Percentiles rank a stretch among this genome's conserved stretches.
Conservation (phyloP, 441 rosid genomes). For the Arabidopsis lyrata region DNA sequence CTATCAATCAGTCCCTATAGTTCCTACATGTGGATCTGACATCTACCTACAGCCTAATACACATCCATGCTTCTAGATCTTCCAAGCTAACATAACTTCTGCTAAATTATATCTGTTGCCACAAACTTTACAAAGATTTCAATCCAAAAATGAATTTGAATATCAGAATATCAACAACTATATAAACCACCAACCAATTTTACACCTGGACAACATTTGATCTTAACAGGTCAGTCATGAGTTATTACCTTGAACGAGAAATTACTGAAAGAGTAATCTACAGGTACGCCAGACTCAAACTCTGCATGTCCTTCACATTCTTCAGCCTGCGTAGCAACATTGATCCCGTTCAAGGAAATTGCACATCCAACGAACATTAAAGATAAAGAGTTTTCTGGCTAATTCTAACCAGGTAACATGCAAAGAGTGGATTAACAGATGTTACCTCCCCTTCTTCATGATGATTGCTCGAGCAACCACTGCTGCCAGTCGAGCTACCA, state of each 20-base stretch:
- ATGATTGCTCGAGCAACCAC: conserved; percentile 75
- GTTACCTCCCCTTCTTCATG: conserved; percentile 88
- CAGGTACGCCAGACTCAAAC: conserved; percentile 72
- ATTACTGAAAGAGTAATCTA: conserved; percentile 96
- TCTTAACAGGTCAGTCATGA: conserved; percentile 22
- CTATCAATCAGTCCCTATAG: conserved; percentile 14
- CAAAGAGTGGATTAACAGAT: conserved; percentile 9
- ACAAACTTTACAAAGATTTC: conserved; percentile 18
- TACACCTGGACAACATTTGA: conserved; percentile 6
- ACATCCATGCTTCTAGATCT: conserved; percentile 1
- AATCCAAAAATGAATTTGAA: not conserved
- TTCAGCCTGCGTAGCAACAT: conserved; percentile 69
- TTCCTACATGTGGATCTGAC: not conserved
- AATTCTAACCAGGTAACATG: not conserved
- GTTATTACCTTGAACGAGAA: conserved; percentile 92
- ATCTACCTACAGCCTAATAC: conserved; percentile 4
- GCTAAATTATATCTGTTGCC: not conserved
- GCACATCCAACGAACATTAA: conserved; percentile 15
- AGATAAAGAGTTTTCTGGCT: not conserved
- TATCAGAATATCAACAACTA: conserved; percentile 7
- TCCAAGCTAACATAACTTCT: conserved; percentile 12
- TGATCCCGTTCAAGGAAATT: conserved; percentile 26
- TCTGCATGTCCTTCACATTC: conserved; percentile 77
- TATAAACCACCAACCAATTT: conserved; percentile 20
- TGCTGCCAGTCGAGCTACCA: conserved; percentile 90